These are phyloP conservation scores for Amanita pallidorosea DNA, from an alignment of 768 basidiomycete species.

Conservation along the genomic window DNA sequence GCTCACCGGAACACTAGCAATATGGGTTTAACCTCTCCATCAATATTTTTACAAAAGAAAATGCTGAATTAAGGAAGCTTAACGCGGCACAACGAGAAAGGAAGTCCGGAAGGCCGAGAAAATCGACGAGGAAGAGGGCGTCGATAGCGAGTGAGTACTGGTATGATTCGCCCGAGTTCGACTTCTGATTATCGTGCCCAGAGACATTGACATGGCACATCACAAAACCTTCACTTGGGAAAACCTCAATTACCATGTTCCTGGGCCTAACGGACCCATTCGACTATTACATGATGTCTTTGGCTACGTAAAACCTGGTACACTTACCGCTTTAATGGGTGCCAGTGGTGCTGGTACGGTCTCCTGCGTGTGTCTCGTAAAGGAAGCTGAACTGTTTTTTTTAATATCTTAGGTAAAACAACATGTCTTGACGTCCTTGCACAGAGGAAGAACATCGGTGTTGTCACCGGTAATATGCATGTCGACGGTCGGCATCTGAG, in stretches of 20 bases:
- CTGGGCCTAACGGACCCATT: conserved; percentile 46
- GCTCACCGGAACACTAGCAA: conserved; percentile 23
- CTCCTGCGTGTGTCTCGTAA: not conserved
- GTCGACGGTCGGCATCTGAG: conserved; percentile 56
- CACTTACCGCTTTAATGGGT: conserved; percentile 85
- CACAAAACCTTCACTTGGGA: conserved; percentile 76
- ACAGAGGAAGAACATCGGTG: conserved; percentile 61
- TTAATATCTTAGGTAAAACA: conserved; percentile 44
- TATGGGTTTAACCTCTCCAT: conserved; percentile 38
- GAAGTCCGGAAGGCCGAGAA: conserved; percentile 31
- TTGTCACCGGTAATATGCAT: conserved; percentile 51
- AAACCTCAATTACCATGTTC: conserved; percentile 65
- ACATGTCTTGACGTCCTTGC: conserved; percentile 70
- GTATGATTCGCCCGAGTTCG: not conserved
- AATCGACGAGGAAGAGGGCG: conserved; percentile 13
- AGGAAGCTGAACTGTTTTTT: not conserved
- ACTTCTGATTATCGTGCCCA: not conserved
- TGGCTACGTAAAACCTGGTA: conserved; percentile 80
- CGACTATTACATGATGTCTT: conserved; percentile 65
- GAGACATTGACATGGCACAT: conserved; percentile 12
- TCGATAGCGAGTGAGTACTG: conserved; percentile 9
- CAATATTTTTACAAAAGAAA: conserved; percentile 53
- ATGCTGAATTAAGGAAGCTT: conserved; percentile 37
- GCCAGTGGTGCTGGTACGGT: conserved; percentile 61
- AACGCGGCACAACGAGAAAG: conserved; percentile 43